Evolutionary conservation across 2,329 filamentous ascomycete genomes (phyloP).

Genomic region (Alternaria metachromatica): DNA sequence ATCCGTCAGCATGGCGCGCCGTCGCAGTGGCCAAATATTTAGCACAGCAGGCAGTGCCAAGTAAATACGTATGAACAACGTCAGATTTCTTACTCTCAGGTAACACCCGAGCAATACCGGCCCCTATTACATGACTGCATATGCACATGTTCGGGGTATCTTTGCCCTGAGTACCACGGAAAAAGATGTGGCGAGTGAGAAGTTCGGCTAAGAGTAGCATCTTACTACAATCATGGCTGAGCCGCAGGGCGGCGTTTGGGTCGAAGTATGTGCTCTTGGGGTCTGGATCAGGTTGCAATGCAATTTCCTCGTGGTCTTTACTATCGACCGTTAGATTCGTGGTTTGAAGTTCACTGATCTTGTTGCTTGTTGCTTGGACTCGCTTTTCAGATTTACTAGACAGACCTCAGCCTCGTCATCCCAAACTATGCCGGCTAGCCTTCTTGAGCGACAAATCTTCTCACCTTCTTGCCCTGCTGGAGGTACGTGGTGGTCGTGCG

Average conservation of each 20-base stretch:
- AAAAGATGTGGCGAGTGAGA: background rate
- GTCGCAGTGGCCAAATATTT: background rate
- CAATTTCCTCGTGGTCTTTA: background rate
- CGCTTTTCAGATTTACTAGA: background rate
- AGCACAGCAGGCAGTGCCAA: background rate
- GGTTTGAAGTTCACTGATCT: background rate
- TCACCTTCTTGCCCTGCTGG: constrained; percentile 44
- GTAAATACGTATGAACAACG: background rate
- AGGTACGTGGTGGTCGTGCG: constrained; percentile 47
- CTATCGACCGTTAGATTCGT: background rate
- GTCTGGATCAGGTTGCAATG: background rate
- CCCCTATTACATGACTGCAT: background rate
- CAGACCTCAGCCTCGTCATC: background rate
- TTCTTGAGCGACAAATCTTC: constrained; percentile 23
- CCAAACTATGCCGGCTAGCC: constrained; percentile 3
- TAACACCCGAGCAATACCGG: background rate
- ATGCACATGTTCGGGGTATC: background rate
- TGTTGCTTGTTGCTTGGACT: background rate
- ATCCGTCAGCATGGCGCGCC: background rate
- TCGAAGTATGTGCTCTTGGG: background rate
- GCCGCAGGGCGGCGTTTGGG: background rate
- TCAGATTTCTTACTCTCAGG: background rate
- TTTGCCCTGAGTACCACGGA: background rate
- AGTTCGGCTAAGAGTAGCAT: background rate
- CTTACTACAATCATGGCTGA: background rate